phyloP scores from a whole-genome alignment of 2,329 filamentous ascomycete genomes.

The Tolypocladium sp. region DNA sequence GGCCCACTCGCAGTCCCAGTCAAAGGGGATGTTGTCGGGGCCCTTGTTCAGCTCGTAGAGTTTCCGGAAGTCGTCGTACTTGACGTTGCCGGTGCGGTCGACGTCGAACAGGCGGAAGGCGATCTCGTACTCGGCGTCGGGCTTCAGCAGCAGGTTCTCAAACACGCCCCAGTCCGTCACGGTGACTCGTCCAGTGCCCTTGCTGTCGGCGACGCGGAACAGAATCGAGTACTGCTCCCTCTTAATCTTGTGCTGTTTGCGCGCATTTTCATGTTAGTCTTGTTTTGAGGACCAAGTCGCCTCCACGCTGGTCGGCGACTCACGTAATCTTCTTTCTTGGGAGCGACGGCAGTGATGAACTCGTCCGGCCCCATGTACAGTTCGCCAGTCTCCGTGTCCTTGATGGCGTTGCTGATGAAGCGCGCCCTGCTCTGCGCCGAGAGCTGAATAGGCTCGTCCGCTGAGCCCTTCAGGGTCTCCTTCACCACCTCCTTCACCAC shows the following conservation, averaged over 20 bases:
- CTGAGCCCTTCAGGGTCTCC: slow-evolving; percentile 62
- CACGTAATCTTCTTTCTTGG: slow-evolving; percentile 82
- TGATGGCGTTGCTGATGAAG: slow-evolving; percentile 68
- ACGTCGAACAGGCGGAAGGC: slow-evolving; percentile 94
- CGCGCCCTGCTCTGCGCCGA: slow-evolving; percentile 66
- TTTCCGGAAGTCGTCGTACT: slow-evolving; percentile 79
- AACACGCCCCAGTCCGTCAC: slow-evolving; percentile 87
- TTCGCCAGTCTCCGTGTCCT: slow-evolving; percentile 68
- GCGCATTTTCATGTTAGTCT: not conserved
- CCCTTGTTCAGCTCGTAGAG: slow-evolving; percentile 85
- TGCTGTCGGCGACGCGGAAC: slow-evolving; percentile 82
- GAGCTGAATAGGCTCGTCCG: slow-evolving; percentile 47
- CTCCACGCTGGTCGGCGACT: slow-evolving; percentile 27
- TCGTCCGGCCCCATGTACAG: slow-evolving; percentile 73
- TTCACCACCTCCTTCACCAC: slow-evolving; percentile 64
- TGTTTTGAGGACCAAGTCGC: not conserved
- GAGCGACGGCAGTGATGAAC: slow-evolving; percentile 86
- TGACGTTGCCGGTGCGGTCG: slow-evolving; percentile 73
- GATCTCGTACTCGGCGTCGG: slow-evolving; percentile 97
- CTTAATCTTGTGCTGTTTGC: slow-evolving; percentile 84
- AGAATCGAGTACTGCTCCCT: slow-evolving; percentile 92
- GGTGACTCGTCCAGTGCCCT: slow-evolving; percentile 61
- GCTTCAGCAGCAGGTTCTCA: slow-evolving; percentile 86
- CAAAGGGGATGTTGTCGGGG: slow-evolving; percentile 77
- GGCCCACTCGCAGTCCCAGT: slow-evolving; percentile 97